A percentile compares a stretch with the other conserved stretches of the same genome.
Evolutionary conservation across 805 yeast species (phyloP).

Genomic region (Peterozyma xylosa): DNA sequence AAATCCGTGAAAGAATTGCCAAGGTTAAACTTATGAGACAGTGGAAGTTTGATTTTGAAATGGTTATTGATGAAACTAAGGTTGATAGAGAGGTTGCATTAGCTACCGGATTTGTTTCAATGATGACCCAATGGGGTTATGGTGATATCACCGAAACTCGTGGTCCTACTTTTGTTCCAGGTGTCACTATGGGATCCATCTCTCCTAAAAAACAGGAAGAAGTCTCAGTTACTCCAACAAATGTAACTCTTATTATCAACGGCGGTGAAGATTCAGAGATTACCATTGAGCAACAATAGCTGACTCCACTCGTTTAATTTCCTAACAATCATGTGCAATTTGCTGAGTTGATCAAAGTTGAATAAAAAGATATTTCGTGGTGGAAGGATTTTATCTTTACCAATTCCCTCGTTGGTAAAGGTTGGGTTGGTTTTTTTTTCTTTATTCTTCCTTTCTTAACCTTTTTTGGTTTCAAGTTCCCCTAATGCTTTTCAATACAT

Average conservation of each 20-base stretch:
- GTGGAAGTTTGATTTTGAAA: constrained; percentile 52
- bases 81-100: constrained; percentile 45
- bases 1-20: constrained; percentile 44
- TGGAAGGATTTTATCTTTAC: too few relatives aligned
- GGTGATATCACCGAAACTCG: constrained; percentile 46
- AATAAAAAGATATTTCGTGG: too few relatives aligned
- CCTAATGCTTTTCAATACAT: too few relatives aligned
- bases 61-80: constrained; percentile 38
- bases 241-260: constrained; percentile 8
- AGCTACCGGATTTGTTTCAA: constrained; percentile 54
- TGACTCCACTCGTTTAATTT: neutral
- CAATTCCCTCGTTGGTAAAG: too few relatives aligned
- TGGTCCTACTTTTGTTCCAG: constrained; percentile 35
- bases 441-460: too few relatives aligned
- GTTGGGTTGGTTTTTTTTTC: too few relatives aligned
- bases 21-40: constrained; percentile 49
- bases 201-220: constrained; percentile 4
- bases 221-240: constrained; percentile 1
- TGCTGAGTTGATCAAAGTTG: neutral
- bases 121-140: constrained; percentile 63
- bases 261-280: constrained; percentile 20
- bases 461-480: too few relatives aligned
- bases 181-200: constrained; percentile 8
- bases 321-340: neutral
- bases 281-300: constrained; percentile 16